phyloP scores from a whole-genome alignment of 371 early-diverging fungal species.

The Choanephora cucurbitarum region DNA sequence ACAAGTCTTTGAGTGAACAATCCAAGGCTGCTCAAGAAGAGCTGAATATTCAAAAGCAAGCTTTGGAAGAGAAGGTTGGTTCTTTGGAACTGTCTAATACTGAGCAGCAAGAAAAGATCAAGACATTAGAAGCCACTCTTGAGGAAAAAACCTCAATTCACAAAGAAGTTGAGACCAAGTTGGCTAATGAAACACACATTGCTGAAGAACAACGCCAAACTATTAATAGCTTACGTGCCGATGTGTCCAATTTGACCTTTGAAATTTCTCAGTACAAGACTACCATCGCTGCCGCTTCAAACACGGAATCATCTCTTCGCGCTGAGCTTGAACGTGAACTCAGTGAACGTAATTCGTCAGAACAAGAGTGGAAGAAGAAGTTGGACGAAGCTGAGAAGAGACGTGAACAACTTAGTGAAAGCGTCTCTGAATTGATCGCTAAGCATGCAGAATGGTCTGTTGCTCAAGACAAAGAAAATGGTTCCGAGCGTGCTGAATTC shows the following conservation, averaged over 20 bases:
- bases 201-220: constrained; percentile 14
- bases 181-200: constrained; percentile 8
- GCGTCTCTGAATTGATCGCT: constrained; percentile 3
- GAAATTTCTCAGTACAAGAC: constrained; percentile 17
- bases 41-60: constrained; percentile 17
- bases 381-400: constrained; percentile 6
- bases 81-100: constrained; percentile 2
- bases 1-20: constrained; percentile 26
- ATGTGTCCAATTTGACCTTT: constrained; percentile 8
- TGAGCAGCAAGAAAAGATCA: constrained; percentile 11
- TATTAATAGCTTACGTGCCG: constrained; percentile 6
- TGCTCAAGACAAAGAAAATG: constrained; percentile 3
- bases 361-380: constrained; percentile 10
- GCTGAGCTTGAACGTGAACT: constrained; percentile 8
- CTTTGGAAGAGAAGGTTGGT: constrained; percentile 17
- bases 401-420: constrained; percentile 4
- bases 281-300: constrained; percentile 1
- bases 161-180: constrained; percentile 22
- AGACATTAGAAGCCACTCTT: constrained; percentile 1
- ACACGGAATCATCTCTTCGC: background rate
- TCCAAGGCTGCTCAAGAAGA: constrained; percentile 21
- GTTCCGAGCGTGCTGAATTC: constrained; percentile 8
- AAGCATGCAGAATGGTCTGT: constrained; percentile 14
- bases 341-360: background rate
- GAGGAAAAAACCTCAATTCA: constrained; percentile 32